These are phyloP conservation scores for Thraustotheca clavata DNA, from an alignment of 352 stramenopile genomes.

Conservation along the genomic window DNA sequence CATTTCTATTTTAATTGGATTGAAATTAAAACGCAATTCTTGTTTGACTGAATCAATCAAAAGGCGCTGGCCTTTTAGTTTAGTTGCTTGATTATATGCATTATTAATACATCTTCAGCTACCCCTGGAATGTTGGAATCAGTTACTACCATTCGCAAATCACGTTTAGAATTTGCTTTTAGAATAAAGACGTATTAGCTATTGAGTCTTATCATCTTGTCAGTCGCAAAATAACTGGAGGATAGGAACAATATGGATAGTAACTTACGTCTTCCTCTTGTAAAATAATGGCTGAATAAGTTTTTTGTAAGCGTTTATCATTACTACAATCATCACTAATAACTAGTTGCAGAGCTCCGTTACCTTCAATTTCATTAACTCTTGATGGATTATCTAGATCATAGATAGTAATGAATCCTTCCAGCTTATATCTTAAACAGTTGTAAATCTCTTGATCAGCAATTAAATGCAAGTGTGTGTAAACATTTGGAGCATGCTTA, in stretches of 20 bases:
- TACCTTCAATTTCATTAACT: conserved; percentile 26
- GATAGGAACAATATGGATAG: conserved; percentile 26
- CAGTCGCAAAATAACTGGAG: conserved; percentile 28
- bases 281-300: conserved; percentile 30
- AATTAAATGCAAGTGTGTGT: neutral
- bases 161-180: conserved; percentile 29
- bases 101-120: conserved; percentile 18
- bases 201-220: conserved; percentile 34
- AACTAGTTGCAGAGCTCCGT: conserved; percentile 23
- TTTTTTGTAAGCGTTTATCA: conserved; percentile 29
- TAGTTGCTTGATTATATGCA: conserved; percentile 27
- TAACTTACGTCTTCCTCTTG: conserved; percentile 24
- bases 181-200: conserved; percentile 25
- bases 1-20: conserved; percentile 2
- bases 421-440: neutral
- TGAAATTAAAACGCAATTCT: conserved; percentile 11
- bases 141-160: conserved; percentile 27
- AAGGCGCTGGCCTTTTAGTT: conserved; percentile 25
- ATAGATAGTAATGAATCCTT: conserved; percentile 26
- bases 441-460: conserved; percentile 1
- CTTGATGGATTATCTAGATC: conserved; percentile 27
- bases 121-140: conserved; percentile 27
- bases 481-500: neutral
- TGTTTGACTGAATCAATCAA: conserved; percentile 20
- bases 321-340: conserved; percentile 30